Conservation (phyloP, 345 rosid species). For the Camelina hispida region DNA sequence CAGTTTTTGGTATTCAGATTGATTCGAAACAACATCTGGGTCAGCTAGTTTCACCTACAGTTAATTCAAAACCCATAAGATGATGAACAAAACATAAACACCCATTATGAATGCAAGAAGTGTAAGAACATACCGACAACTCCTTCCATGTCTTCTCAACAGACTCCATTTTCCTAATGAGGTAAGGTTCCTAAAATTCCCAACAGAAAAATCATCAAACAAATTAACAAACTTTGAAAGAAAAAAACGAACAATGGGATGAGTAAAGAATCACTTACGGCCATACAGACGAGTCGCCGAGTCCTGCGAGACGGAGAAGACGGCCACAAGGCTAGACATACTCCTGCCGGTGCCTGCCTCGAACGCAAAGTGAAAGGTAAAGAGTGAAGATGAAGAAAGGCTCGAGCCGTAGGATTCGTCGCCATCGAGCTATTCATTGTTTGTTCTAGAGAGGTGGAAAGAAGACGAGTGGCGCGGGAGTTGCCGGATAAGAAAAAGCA, state of each 20-base stretch:
- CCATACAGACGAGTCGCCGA: conserved; percentile 81
- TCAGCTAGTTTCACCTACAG: conserved; percentile 86
- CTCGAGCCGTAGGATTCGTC: conserved; percentile 55
- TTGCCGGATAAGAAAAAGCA: conserved; percentile 34
- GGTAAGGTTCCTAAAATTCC: conserved; percentile 70
- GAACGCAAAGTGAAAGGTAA: conserved; percentile 35
- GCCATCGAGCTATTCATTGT: conserved; percentile 52
- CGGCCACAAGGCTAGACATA: conserved; percentile 38
- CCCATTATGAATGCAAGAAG: not conserved
- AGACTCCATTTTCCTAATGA: conserved; percentile 82
- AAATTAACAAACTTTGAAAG: not conserved
- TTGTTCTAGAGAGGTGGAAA: not conserved
- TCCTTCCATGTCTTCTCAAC: conserved; percentile 98
- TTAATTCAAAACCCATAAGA: conserved; percentile 4
- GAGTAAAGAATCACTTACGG: conserved; percentile 58
- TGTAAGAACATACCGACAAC: conserved; percentile 62
- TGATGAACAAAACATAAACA: too few species aligned
- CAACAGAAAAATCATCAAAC: conserved; percentile 14
- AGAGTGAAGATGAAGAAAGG: conserved; percentile 36
- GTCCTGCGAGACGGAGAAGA: conserved; percentile 44
- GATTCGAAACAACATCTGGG: conserved; percentile 87
- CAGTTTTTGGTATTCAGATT: conserved; percentile 77
- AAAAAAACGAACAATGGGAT: not conserved
- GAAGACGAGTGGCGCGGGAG: conserved; percentile 33
- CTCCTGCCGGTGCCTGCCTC: conserved; percentile 30